Evolutionary conservation across 495 filamentous ascomycete species (phyloP).

Genomic region (Cryomyces minteri): DNA sequence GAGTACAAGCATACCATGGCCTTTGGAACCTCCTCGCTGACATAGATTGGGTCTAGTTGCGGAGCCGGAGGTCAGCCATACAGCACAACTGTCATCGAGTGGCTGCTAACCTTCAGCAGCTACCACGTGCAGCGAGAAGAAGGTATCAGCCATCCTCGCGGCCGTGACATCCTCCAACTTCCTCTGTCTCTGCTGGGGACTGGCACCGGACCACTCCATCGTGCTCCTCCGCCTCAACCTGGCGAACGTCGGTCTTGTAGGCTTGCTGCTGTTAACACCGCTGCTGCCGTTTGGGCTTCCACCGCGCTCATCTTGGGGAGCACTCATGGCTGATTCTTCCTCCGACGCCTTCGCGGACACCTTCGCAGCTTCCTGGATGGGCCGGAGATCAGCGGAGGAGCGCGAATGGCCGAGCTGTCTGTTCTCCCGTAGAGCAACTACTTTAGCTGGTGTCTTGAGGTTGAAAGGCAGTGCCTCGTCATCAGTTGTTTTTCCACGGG

Average conservation of each 20-base stretch:
- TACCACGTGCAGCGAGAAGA: constrained; percentile 60
- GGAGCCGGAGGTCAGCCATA: neutral
- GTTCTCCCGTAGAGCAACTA: constrained; percentile 38
- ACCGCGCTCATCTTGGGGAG: constrained; percentile 1
- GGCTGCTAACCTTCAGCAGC: constrained; percentile 14
- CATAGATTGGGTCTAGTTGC: constrained; percentile 58
- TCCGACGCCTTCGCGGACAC: neutral
- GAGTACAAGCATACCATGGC: constrained; percentile 34
- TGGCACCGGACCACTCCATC: constrained; percentile 45
- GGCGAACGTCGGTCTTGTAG: constrained; percentile 3
- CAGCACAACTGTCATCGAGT: neutral
- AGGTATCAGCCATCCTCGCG: constrained; percentile 63
- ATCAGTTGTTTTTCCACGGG: constrained; percentile 60
- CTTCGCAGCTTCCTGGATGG: constrained; percentile 1
- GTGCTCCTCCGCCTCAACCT: constrained; percentile 46
- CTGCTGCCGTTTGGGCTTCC: constrained; percentile 3
- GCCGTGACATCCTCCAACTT: constrained; percentile 56
- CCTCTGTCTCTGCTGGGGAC: constrained; percentile 49
- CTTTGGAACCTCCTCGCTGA: constrained; percentile 65
- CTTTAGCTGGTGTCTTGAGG: constrained; percentile 52
- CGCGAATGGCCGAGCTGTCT: constrained; percentile 44
- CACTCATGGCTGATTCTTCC: neutral
- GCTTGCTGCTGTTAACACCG: neutral
- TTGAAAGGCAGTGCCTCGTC: constrained; percentile 57
- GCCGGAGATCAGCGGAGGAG: constrained; percentile 49